Conservation (phyloP, 164 flowering plant species). For the Magnolia changhungtana region DNA sequence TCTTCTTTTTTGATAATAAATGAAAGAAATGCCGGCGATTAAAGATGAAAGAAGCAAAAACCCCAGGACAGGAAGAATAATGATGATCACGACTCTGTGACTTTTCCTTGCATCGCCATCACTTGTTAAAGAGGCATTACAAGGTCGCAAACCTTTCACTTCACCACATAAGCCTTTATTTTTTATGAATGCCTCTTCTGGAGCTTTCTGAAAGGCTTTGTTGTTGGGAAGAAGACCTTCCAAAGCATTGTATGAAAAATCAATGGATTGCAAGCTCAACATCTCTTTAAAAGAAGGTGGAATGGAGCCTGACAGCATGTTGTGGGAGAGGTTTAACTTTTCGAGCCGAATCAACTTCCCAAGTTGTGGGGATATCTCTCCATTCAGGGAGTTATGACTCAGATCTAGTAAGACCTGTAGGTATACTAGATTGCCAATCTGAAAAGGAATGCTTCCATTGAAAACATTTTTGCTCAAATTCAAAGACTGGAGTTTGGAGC, state of each 20-base stretch:
- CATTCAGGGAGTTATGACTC: constrained; percentile 49
- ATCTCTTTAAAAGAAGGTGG: constrained; percentile 27
- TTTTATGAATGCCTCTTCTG: constrained; percentile 5
- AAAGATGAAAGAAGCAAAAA: too few species aligned
- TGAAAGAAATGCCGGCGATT: too few species aligned
- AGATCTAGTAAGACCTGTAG: constrained; percentile 45
- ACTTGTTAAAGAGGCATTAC: constrained; percentile 6
- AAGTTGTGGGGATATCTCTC: constrained; percentile 39
- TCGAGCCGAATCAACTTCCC: constrained; percentile 34
- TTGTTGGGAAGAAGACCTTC: neutral
- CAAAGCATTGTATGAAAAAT: constrained; percentile 31
- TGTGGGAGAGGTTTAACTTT: constrained; percentile 47
- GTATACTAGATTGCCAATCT: constrained; percentile 32
- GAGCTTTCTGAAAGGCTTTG: neutral
- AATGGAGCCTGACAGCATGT: constrained; percentile 45
- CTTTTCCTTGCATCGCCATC: neutral
- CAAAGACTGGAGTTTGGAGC: constrained; percentile 17
- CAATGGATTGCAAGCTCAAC: constrained; percentile 27
- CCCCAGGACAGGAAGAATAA: too few species aligned
- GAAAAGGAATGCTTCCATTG: constrained; percentile 38
- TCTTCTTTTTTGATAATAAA: too few species aligned
- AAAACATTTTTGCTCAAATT: constrained; percentile 41
- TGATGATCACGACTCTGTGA: too few species aligned
- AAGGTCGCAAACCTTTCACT: constrained; percentile 29
- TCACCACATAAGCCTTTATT: constrained; percentile 42